A percentile compares a stretch with the other conserved stretches of the same genome.
Conservation (phyloP, 306 rosid species). For the Oxytropis ochrocephala region DNA sequence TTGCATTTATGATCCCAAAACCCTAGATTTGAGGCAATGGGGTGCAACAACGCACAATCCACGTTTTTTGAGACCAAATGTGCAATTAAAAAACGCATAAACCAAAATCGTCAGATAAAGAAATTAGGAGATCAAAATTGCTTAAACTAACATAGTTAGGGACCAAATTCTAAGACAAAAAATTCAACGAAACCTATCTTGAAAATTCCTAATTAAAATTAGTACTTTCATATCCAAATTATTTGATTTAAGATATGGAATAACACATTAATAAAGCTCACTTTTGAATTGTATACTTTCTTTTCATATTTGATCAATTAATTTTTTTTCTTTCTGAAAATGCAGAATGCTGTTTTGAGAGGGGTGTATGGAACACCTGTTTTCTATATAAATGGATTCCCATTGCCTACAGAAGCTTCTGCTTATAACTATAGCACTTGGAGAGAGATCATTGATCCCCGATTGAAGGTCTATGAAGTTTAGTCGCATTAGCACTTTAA, state of each 20-base stretch:
- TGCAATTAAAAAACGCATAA: too few relatives aligned
- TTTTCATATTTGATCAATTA: neutral
- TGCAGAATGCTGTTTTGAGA: slow-evolving; percentile 71
- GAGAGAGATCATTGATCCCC: slow-evolving; percentile 67
- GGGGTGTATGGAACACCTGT: slow-evolving; percentile 86
- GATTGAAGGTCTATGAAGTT: slow-evolving; percentile 7
- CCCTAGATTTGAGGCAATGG: too few relatives aligned
- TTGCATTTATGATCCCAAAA: too few relatives aligned
- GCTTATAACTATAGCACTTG: slow-evolving; percentile 40
- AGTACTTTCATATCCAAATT: neutral
- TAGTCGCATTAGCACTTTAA: neutral
- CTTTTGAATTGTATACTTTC: neutral
- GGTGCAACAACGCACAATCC: too few relatives aligned
- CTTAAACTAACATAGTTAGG: too few relatives aligned
- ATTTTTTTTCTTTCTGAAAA: slow-evolving; percentile 23
- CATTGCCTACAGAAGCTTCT: slow-evolving; percentile 48
- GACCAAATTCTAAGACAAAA: too few relatives aligned
- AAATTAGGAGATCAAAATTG: too few relatives aligned
- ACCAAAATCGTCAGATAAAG: too few relatives aligned
- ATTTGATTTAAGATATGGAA: neutral
- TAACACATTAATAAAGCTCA: neutral
- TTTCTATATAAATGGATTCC: slow-evolving; percentile 86
- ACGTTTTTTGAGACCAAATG: too few relatives aligned
- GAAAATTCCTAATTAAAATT: neutral
- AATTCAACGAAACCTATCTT: too few relatives aligned